phyloP scores from a whole-genome alignment of 345 rosid species.

The Ceriops tagal region DNA sequence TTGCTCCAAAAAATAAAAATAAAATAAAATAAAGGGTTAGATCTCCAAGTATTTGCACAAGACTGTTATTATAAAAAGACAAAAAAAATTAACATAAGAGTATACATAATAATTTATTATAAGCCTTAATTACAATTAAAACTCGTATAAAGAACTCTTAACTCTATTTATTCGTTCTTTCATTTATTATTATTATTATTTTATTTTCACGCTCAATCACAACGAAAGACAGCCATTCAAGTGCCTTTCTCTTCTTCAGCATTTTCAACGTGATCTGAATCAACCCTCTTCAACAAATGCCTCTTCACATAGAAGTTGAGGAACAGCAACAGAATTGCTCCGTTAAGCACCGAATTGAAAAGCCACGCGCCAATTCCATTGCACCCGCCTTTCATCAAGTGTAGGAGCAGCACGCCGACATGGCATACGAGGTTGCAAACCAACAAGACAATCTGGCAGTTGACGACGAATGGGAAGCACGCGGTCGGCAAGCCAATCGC shows the following conservation, averaged over 20 bases:
- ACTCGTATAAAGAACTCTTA: too few species aligned
- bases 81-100: too few species aligned
- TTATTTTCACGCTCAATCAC: too few species aligned
- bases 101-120: too few species aligned
- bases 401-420: conserved; percentile 66
- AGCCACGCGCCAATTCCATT: conserved; percentile 90
- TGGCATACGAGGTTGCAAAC: conserved; percentile 72
- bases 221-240: too few species aligned
- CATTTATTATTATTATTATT: too few species aligned
- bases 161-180: too few species aligned
- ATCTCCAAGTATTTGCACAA: too few species aligned
- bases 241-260: background rate
- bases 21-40: too few species aligned
- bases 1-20: too few species aligned
- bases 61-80: too few species aligned
- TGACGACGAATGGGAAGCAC: conserved; percentile 62
- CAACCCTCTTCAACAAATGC: conserved; percentile 13
- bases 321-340: conserved; percentile 50
- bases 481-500: conserved; percentile 63
- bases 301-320: conserved; percentile 60
- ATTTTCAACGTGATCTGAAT: background rate
- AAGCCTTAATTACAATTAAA: too few species aligned
- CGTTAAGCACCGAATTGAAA: conserved; percentile 71
- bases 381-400: conserved; percentile 79
- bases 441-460: conserved; percentile 55